These are phyloP conservation scores for Crithidia thermophila DNA, from an alignment of 208 protist genomes.

Conservation along the genomic window DNA sequence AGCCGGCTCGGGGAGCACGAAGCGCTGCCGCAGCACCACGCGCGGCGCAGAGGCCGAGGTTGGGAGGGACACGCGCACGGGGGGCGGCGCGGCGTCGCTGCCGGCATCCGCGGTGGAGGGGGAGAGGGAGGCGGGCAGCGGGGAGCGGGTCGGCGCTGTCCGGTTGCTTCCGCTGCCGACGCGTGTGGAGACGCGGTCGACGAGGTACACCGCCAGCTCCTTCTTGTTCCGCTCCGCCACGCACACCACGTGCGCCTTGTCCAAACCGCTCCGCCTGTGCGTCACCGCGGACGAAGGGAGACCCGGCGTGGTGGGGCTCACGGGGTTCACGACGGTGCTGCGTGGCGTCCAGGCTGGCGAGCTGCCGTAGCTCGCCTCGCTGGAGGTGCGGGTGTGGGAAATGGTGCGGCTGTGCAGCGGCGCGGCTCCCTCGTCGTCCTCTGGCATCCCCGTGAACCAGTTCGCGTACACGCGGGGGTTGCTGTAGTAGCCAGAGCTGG, in stretches of 20 bases:
- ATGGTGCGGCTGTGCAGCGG: slow-evolving; percentile 8
- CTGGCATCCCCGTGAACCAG: not conserved
- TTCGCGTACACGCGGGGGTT: not conserved
- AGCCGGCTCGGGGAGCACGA: slow-evolving; percentile 57
- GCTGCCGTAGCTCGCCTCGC: slow-evolving; percentile 23
- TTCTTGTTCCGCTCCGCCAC: slow-evolving; percentile 31
- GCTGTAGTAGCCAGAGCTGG: not conserved
- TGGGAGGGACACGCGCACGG: not conserved
- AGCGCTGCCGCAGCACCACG: slow-evolving; percentile 32
- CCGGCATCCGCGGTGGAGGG: not conserved
- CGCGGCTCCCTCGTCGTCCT: not conserved
- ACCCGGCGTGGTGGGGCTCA: not conserved
- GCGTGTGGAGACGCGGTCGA: slow-evolving; percentile 23
- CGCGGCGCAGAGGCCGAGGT: slow-evolving; percentile 7
- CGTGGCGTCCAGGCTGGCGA: slow-evolving; percentile 8
- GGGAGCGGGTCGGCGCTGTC: not conserved
- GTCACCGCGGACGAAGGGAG: too few species aligned
- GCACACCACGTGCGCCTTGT: slow-evolving; percentile 23
- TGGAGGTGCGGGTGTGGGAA: slow-evolving; percentile 24
- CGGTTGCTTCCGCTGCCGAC: too few species aligned
- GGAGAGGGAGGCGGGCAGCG: not conserved
- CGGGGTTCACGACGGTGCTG: not conserved
- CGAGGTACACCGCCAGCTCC: slow-evolving; percentile 26
- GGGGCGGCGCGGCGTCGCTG: not conserved
- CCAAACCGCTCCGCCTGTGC: too few species aligned